Conservation (phyloP, 108 stramenopile species). For the Stephanodiscus minutulus region DNA sequence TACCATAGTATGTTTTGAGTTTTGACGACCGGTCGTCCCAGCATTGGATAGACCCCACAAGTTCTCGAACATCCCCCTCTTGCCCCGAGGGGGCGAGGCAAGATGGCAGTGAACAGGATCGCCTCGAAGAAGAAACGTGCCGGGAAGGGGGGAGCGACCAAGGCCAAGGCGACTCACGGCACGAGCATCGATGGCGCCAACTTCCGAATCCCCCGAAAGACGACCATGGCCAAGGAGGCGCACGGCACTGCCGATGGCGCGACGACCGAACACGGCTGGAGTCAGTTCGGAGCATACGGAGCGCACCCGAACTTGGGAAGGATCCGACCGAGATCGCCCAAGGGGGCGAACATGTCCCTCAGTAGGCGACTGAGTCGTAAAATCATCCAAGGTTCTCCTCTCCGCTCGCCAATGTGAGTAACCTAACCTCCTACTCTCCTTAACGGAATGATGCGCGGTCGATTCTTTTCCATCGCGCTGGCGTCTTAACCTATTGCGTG, state of each 20-base stretch:
- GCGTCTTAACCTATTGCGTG: neutral
- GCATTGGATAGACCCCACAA: no score
- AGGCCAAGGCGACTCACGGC: no score
- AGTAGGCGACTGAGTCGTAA: neutral
- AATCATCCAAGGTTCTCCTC: conserved; percentile 5
- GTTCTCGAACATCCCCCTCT: no score
- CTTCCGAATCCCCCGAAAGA: conserved; percentile 2
- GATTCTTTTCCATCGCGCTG: neutral
- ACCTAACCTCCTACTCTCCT: neutral
- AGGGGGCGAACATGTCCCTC: neutral
- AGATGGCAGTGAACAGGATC: no score
- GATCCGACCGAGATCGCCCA: neutral
- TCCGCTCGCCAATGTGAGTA: conserved; percentile 17
- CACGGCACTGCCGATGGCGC: neutral
- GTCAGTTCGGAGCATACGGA: conserved; percentile 3
- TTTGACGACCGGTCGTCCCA: no score
- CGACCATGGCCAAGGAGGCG: no score
- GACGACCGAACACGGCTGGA: neutral
- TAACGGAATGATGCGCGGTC: no score
- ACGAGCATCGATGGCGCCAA: no score
- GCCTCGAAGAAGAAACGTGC: no score
- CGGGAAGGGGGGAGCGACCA: no score
- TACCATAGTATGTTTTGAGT: no score
- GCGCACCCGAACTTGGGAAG: neutral
- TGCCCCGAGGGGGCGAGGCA: no score